Percentiles rank a stretch among this genome's conserved stretches.
These are phyloP conservation scores for Eurotiales sp. DNA, from an alignment of 2,329 filamentous ascomycete species.

Conservation along the genomic window DNA sequence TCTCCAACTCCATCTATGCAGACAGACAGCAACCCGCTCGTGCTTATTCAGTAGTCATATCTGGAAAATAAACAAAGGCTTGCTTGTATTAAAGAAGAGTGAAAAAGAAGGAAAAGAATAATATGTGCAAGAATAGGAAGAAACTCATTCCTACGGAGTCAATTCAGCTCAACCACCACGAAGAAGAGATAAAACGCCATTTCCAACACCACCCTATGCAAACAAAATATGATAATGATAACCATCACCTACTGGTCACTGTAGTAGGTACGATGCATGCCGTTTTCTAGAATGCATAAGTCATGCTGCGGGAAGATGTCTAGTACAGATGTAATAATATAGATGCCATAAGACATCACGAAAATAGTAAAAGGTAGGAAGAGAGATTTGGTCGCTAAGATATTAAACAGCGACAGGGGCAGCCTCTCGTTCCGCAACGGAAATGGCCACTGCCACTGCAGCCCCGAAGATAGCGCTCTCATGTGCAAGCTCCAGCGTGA, in stretches of 20 bases:
- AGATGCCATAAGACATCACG: background rate
- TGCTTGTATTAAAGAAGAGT: conserved; percentile 4
- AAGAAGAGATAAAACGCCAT: conserved; percentile 1
- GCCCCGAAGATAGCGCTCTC: conserved; percentile 46
- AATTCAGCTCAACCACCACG: background rate
- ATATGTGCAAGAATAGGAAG: conserved; percentile 10
- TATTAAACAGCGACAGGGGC: background rate
- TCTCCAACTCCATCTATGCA: conserved; percentile 9
- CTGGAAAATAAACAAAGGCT: conserved; percentile 11
- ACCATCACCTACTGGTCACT: conserved; percentile 14
- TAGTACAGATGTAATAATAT: background rate
- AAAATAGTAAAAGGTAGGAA: background rate
- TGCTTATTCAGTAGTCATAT: background rate
- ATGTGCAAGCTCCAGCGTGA: conserved; percentile 39
- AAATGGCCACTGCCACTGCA: conserved; percentile 46
- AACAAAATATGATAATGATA: conserved; percentile 13
- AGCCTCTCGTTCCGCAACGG: conserved; percentile 28
- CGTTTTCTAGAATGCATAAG: background rate
- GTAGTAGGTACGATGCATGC: background rate
- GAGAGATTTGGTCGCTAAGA: background rate
- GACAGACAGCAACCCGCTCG: background rate
- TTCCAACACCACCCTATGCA: conserved; percentile 14
- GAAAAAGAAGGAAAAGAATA: conserved; percentile 11
- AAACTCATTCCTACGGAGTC: conserved; percentile 6
- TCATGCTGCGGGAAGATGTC: background rate